phyloP scores from a whole-genome alignment of 1,139 yeast genomes.

The Geotrichum fermentans region DNA sequence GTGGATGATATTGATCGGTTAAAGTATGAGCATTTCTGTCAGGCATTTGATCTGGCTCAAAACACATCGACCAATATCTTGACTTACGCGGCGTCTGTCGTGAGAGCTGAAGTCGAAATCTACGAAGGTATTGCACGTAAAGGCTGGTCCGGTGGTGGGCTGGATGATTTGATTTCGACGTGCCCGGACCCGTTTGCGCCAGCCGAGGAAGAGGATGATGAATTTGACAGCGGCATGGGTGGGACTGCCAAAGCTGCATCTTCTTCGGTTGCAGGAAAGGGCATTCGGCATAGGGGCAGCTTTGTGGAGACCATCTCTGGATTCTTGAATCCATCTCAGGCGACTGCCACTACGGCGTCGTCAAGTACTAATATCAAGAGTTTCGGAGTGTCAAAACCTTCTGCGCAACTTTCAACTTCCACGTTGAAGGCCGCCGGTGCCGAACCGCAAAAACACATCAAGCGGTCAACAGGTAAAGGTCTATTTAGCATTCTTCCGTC shows the following conservation, averaged over 20 bases:
- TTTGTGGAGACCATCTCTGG: constrained; percentile 9
- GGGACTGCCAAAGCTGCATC: neutral
- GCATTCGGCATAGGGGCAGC: no score
- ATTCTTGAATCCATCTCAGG: constrained; percentile 3
- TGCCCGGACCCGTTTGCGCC: constrained; percentile 44
- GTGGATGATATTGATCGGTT: constrained; percentile 73
- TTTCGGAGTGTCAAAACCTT: neutral
- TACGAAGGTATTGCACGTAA: constrained; percentile 76
- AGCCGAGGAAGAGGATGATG: constrained; percentile 27
- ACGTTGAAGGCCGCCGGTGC: neutral
- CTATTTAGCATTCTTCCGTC: constrained; percentile 17
- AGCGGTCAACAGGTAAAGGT: constrained; percentile 3
- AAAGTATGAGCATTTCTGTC: constrained; percentile 67
- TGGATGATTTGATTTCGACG: constrained; percentile 53
- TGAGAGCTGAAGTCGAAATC: constrained; percentile 75
- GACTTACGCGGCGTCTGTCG: constrained; percentile 55
- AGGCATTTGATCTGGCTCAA: constrained; percentile 55
- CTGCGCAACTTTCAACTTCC: neutral
- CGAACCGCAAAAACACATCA: constrained; percentile 1
- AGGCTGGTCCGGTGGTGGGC: constrained; percentile 84
- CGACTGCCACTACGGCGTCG: constrained; percentile 1
- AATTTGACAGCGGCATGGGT: neutral
- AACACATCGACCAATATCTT: constrained; percentile 53
- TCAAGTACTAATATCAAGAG: constrained; percentile 1
- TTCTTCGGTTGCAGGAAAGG: neutral